Conservation (phyloP, 2,329 filamentous ascomycete genomes). For the Alternaria sp. region DNA sequence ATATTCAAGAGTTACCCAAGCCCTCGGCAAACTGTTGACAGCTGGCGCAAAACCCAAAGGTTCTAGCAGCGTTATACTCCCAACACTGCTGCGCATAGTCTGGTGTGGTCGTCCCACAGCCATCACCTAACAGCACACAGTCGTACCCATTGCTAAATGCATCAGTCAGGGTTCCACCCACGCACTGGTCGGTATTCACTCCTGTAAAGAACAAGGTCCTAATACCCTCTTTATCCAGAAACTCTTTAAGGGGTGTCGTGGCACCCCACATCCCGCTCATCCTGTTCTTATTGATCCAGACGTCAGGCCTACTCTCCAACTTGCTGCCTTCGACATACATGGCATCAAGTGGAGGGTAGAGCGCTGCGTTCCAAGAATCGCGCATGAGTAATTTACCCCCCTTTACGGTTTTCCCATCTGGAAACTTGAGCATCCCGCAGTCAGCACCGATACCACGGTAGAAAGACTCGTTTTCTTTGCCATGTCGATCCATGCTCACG, state of each 20-base stretch:
- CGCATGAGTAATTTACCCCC: constrained; percentile 49
- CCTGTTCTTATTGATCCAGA: constrained; percentile 50
- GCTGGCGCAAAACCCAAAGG: constrained; percentile 50
- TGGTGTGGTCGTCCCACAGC: constrained; percentile 50
- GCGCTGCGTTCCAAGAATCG: constrained; percentile 51
- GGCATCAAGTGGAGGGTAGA: constrained; percentile 48
- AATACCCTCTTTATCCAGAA: constrained; percentile 48
- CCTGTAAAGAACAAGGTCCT: constrained; percentile 51
- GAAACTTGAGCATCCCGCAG: constrained; percentile 28
- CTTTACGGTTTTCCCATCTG: constrained; percentile 29
- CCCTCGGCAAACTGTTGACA: constrained; percentile 43
- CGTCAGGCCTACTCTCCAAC: constrained; percentile 24
- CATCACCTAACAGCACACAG: constrained; percentile 51
- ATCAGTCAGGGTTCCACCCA: constrained; percentile 51
- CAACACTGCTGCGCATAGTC: constrained; percentile 49
- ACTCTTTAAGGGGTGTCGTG: constrained; percentile 44
- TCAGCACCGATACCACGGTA: constrained; percentile 45
- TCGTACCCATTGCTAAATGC: constrained; percentile 53
- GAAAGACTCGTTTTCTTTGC: constrained; percentile 19
- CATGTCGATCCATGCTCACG: constrained; percentile 44
- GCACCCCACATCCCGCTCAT: constrained; percentile 52
- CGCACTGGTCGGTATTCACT: constrained; percentile 54
- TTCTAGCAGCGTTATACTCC: constrained; percentile 50
- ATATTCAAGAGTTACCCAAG: constrained; percentile 14
- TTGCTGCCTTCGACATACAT: constrained; percentile 33